Base-by-base conservation (phyloP, 352 stramenopile species). In the Pythium angustatum region DNA sequence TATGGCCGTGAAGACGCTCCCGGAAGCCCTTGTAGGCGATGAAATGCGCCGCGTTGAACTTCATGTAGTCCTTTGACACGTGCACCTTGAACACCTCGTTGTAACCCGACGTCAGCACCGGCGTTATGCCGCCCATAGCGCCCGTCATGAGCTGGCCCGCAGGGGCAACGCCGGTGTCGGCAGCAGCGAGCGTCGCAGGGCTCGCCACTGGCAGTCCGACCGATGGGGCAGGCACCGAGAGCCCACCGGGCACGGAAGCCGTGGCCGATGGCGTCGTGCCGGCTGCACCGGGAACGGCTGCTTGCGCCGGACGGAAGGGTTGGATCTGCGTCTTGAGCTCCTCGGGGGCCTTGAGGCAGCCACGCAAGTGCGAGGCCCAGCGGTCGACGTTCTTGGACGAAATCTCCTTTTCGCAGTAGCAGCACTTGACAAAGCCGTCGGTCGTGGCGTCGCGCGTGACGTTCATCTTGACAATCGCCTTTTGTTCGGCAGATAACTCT, bases 1-100 rank as follows among this genome's bases (percentile, higher is more conserved):
- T 99, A 80, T 99, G 97, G 55, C 97, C 97, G 62, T 99, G 97
- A 8, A 99, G 71, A 47, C 96, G 90, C 74, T 99, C 97, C 12
- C 97, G 88, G 76, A 98, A 99, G 22, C 90, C 90, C 78, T 94
- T 94, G 80, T 94, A 94, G 8, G 87, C 87, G 63, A 96, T 96
- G 41, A 96, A 96, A 62, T 96, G 87, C 45, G 85, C 86, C 0
- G 87, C 85, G 49, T 96, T 96, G 67, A 96, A 96, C 73, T 96
- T 96, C 87, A 96, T 96, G 69, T 96, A 94, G 70, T 96, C 87
- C 68, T 92, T 96, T 15, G 85, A 92, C 44, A 96, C 87, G 62
- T 93, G 85, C 51, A 96, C 85, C 59, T 93, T 94, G 71, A 93
- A 96, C 41, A 89, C 78, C 48, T 96, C 87, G 40, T 81, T 87